Percentiles rank a stretch among this genome's conserved stretches.
Conservation (phyloP, 768 basidiomycete species). For the Cubamyces lactineus region DNA sequence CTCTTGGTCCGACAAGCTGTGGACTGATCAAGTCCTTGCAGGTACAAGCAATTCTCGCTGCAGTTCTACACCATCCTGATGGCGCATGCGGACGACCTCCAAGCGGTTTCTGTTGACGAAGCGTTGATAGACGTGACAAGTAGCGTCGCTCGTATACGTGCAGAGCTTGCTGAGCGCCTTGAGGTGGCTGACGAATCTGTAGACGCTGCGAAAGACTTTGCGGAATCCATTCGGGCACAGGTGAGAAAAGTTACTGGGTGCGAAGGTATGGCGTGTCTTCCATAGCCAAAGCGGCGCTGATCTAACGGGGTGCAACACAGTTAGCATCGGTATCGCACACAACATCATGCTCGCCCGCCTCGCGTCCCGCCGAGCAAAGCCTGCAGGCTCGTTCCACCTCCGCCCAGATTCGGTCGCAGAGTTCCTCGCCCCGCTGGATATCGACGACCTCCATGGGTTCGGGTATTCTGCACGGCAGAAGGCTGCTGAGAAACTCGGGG, state of each 20-base stretch:
- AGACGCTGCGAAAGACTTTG: constrained; percentile 77
- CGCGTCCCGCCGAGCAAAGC: constrained; percentile 90
- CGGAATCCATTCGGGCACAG: constrained; percentile 78
- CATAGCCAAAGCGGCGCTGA: neutral
- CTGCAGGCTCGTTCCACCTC: constrained; percentile 84
- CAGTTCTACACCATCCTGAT: constrained; percentile 94
- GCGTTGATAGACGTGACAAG: constrained; percentile 88
- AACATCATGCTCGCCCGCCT: constrained; percentile 93
- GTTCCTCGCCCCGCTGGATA: constrained; percentile 68
- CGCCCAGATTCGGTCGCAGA: constrained; percentile 50
- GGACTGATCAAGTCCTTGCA: constrained; percentile 38
- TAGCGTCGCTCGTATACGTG: constrained; percentile 47
- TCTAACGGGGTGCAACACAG: constrained; percentile 40
- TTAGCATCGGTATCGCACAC: constrained; percentile 89
- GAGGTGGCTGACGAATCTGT: constrained; percentile 20
- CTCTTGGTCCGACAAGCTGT: neutral
- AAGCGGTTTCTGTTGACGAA: constrained; percentile 97
- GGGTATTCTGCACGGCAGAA: constrained; percentile 78
- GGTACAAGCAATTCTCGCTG: constrained; percentile 83
- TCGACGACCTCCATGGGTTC: constrained; percentile 87
- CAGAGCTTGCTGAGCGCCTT: constrained; percentile 36
- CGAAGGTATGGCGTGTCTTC: constrained; percentile 55
- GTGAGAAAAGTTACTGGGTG: constrained; percentile 82
- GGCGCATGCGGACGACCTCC: constrained; percentile 85
- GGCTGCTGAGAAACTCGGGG: constrained; percentile 77